Percentiles rank a stretch among this genome's conserved stretches.
Evolutionary conservation across 2,329 filamentous ascomycete species (phyloP).

Genomic region (Aspergillus brunneoviolaceus): DNA sequence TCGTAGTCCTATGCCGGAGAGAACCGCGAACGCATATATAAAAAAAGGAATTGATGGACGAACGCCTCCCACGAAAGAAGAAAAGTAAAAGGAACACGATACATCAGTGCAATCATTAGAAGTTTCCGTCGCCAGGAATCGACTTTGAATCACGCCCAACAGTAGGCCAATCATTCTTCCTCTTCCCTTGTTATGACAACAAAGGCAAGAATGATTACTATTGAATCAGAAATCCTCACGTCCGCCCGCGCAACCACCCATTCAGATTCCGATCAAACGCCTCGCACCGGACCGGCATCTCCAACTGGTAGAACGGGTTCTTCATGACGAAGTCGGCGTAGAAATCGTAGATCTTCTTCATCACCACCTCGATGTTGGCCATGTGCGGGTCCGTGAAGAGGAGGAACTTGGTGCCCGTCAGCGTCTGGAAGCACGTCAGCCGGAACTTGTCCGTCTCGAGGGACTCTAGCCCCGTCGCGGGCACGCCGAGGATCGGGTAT

Average conservation of each 20-base stretch:
- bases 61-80: too few species aligned
- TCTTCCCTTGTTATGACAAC: neutral
- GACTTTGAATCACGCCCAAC: neutral
- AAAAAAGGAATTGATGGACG: neutral
- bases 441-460: constrained; percentile 93
- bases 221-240: constrained; percentile 5
- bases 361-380: constrained; percentile 77
- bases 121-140: neutral
- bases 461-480: constrained; percentile 73
- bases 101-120: too few species aligned
- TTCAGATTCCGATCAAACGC: constrained; percentile 85
- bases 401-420: constrained; percentile 93
- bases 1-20: neutral
- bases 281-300: constrained; percentile 96
- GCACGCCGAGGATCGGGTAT: constrained; percentile 32
- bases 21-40: too few species aligned
- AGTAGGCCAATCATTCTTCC: constrained; percentile 16
- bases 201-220: too few species aligned
- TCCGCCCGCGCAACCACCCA: constrained; percentile 69
- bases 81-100: too few species aligned
- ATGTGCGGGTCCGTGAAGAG: constrained; percentile 91
- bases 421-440: constrained; percentile 90
- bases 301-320: constrained; percentile 96
- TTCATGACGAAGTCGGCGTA: constrained; percentile 99
- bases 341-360: constrained; percentile 85